Evolutionary conservation across 345 rosid genomes (phyloP).

Genomic region (Gossypium sturtianum): DNA sequence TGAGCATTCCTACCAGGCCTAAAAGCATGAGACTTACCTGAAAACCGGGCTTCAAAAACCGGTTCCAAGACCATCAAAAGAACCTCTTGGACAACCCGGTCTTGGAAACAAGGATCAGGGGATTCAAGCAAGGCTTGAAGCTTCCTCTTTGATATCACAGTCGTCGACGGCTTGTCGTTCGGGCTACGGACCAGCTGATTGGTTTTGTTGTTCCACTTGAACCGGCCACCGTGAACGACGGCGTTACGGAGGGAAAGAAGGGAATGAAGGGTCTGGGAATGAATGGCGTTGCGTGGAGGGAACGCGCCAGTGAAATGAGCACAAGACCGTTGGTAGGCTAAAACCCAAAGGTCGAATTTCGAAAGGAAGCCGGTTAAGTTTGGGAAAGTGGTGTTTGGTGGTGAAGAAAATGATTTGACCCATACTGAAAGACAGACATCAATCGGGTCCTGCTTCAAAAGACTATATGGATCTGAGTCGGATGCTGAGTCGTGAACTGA

Average conservation of each 20-base stretch:
- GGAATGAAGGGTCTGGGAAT: slow-evolving; percentile 51
- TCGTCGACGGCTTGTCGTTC: slow-evolving; percentile 38
- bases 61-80: slow-evolving; percentile 81
- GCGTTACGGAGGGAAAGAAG: slow-evolving; percentile 67
- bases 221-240: slow-evolving; percentile 46
- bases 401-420: slow-evolving; percentile 89
- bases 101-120: slow-evolving; percentile 71
- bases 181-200: slow-evolving; percentile 65
- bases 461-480: slow-evolving; percentile 42
- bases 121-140: slow-evolving; percentile 41
- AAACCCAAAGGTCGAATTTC: slow-evolving; percentile 85
- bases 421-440: slow-evolving; percentile 75
- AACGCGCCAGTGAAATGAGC: slow-evolving; percentile 77
- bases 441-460: slow-evolving; percentile 77
- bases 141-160: slow-evolving; percentile 51
- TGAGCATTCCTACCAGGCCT: slow-evolving; percentile 92
- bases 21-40: slow-evolving; percentile 65
- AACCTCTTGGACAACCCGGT: slow-evolving; percentile 85
- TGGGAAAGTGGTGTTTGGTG: slow-evolving; percentile 39
- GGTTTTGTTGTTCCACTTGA: slow-evolving; percentile 73
- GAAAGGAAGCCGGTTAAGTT: slow-evolving; percentile 85
- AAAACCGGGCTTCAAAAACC: slow-evolving; percentile 72
- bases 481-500: slow-evolving; percentile 1
- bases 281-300: slow-evolving; percentile 87
- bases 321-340: slow-evolving; percentile 82